Percentiles rank a stretch among this genome's conserved stretches.
These are phyloP conservation scores for Malassezia furfur DNA, from an alignment of 1,284 basidiomycete genomes.

Conservation along the genomic window DNA sequence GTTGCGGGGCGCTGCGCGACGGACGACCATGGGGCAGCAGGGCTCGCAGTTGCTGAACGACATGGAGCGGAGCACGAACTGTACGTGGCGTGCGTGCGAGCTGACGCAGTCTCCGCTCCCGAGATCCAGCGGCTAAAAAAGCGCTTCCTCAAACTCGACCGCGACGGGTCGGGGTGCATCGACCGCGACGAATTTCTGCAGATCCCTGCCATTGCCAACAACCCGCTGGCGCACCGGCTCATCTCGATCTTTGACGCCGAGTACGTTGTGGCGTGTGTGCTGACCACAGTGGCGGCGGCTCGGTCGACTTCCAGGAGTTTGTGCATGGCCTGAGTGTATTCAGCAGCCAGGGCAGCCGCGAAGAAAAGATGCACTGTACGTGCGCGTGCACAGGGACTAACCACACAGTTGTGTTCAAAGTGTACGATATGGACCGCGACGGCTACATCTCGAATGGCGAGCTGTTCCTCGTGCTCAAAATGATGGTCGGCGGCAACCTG, in stretches of 20 bases:
- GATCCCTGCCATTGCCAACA: conserved; percentile 96
- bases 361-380: conserved; percentile 91
- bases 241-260: conserved; percentile 99
- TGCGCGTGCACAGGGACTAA: conserved; percentile 22
- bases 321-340: conserved; percentile 95
- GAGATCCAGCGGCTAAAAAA: conserved; percentile 73
- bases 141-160: conserved; percentile 97
- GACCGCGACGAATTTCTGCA: conserved; percentile 97
- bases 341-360: conserved; percentile 84
- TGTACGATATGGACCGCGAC: conserved; percentile 96
- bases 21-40: conserved; percentile 51
- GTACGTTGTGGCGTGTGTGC: conserved; percentile 54
- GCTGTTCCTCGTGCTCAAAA: conserved; percentile 93
- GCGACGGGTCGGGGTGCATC: conserved; percentile 93
- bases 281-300: conserved; percentile 65
- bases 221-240: conserved; percentile 90
- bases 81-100: conserved; percentile 53
- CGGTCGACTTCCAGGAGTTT: conserved; percentile 98
- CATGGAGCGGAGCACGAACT: conserved; percentile 84
- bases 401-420: conserved; percentile 79
- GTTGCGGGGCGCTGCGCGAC: neutral
- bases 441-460: conserved; percentile 98
- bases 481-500: conserved; percentile 99
- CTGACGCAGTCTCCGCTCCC: conserved; percentile 20
- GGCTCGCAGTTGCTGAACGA: conserved; percentile 86